Conservation (phyloP, 352 stramenopile genomes). For the Phytophthora niederhauseri region DNA sequence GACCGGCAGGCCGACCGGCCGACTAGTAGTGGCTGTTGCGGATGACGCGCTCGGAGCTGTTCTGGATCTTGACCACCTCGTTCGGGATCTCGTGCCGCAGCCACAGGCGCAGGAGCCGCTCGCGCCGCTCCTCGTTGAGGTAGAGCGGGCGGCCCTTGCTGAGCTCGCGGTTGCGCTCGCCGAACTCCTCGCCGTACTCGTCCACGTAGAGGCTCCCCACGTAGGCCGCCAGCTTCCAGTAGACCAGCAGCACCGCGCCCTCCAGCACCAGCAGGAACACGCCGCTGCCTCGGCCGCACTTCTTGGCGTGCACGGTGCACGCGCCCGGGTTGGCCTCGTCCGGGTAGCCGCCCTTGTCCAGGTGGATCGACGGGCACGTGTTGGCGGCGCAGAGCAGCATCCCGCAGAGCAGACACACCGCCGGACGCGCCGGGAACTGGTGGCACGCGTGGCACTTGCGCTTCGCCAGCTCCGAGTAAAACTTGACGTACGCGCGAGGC, state of each 20-base stretch:
- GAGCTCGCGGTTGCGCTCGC: conserved; percentile 79
- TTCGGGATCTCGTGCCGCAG: conserved; percentile 83
- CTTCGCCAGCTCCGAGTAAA: conserved; percentile 87
- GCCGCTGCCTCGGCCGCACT: conserved; percentile 80
- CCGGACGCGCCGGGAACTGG: conserved; percentile 81
- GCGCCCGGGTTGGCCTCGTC: conserved; percentile 84
- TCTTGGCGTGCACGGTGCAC: conserved; percentile 86
- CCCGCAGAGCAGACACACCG: conserved; percentile 87
- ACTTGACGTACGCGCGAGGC: conserved; percentile 80
- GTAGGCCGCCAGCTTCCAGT: conserved; percentile 87
- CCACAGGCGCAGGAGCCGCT: conserved; percentile 80
- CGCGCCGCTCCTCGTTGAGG: conserved; percentile 71
- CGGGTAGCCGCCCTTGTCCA: conserved; percentile 70
- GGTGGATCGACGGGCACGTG: conserved; percentile 77
- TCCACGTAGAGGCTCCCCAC: conserved; percentile 87
- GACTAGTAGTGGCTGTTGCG: conserved; percentile 87
- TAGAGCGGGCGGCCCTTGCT: conserved; percentile 86
- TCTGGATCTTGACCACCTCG: conserved; percentile 90
- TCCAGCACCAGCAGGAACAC: conserved; percentile 88
- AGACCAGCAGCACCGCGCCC: conserved; percentile 84
- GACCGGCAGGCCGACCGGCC: not conserved
- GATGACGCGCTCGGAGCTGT: conserved; percentile 89
- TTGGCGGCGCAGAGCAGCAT: conserved; percentile 82
- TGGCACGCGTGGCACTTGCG: conserved; percentile 75
- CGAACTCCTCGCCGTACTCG: conserved; percentile 90